Evolutionary conservation across 306 rosid species (phyloP), one percentile per base, ranked within the genome.

Genomic region (Quercus cerris): DNA sequence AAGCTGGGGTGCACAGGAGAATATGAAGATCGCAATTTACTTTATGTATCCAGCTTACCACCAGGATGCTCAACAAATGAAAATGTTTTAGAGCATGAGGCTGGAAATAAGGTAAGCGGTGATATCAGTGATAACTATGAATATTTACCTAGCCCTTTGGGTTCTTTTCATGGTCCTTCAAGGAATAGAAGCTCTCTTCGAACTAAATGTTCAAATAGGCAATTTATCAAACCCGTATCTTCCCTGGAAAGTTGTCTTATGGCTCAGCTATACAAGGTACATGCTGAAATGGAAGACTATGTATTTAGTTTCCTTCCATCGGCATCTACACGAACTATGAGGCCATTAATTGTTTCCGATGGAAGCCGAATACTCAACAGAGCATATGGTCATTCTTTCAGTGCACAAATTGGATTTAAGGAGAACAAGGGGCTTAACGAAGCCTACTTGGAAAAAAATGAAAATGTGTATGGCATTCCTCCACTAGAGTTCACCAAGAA

Each of bases 211-310:
- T 79, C 82, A 56, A 20, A 78, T 70, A 77, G 83, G 61, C 82
- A 77, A 64, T 69, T 64, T 68, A 25, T 63, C 74, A 89, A 73
- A 85, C 94, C 96, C 0, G 70, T 80, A 38, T 91, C 72, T 84
- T 91, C 98, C 27, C 82, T 94, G 57, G 94, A 91, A 75, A 86
- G 97, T 88, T 91, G 98, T 80, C 88, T 90, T 52, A 69, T 91
- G 92, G 92, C 97, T 84, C 94, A 93, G 74, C 87, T 89, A 17
- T 89, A 83, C 84, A 89, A 77, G 59, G 94, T 90, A 75, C 92
- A 71, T 61, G 82, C 87, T 61, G 86, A 88, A 81, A 79, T 85
- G 79, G 88, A 88, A 79, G 90, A 91, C 71, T 83, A 76, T 72
- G 84, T 81, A 74, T 84, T 88, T 73, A 80, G 83, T 67, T 81